Evolutionary conservation across 2,329 filamentous ascomycete genomes (phyloP), one percentile per base, ranked within the genome.

Genomic region (Plectosphaerella sp.): DNA sequence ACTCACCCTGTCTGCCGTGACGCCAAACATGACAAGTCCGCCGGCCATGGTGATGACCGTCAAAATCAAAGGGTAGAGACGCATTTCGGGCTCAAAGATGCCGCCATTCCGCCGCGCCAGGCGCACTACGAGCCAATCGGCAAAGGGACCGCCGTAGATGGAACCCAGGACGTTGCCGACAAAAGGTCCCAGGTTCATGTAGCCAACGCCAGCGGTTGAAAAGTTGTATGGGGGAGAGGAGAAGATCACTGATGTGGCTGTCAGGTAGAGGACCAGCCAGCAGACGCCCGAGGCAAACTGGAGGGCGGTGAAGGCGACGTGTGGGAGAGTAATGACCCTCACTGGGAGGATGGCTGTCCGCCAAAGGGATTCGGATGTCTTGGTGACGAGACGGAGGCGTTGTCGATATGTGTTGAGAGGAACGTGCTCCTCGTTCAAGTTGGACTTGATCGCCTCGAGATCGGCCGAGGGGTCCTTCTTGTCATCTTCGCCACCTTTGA

Each of bases 11-110:
- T 60, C 57, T 3, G 67, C 50, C 0, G 68, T 69, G 1, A 62
- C 50, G 4, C 69, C 70, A 41, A 70, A 69, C 64, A 72, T 67
- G 3, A 70, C 60, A 3, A 70, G 28, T 0, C 71, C 69, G 0
- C 60, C 64, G 7, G 64, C 58, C 47, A 65, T 58, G 0, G 62
- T 42, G 4, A 72, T 16, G 0, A 64, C 62, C 1, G 64, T 61
- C 3, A 62, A 53, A 6, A 63, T 48, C 0, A 60, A 52, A 12
- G 57, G 55, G 42, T 61, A 73, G 6, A 75, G 55, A 2, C 72
- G 64, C 65, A 73, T 74, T 49, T 75, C 72, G 0, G 72, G 70
- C 54, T 75, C 72, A 47, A 70, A 73, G 12, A 70, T 64, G 7
- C 71, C 71, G 2, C 62, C 62, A 7, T 73, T 72, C 1, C 65